Conservation (phyloP, 768 basidiomycete species). For the Punctularia strigosozonata region DNA sequence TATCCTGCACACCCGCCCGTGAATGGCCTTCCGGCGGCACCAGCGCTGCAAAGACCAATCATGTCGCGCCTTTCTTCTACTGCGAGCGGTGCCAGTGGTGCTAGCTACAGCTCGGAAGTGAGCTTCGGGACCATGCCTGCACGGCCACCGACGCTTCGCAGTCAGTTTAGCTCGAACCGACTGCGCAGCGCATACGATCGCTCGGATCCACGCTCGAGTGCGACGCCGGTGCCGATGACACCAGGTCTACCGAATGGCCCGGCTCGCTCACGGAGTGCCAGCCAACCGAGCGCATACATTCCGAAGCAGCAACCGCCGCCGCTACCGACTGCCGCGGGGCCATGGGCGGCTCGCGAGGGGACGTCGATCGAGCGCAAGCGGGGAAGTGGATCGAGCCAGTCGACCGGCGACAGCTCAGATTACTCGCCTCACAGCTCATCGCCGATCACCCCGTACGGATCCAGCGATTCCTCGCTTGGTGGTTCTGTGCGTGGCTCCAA, state of each 20-base stretch:
- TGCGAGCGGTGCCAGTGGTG: conserved; percentile 28
- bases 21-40: conserved; percentile 21
- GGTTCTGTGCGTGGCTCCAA: conserved; percentile 38
- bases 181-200: conserved; percentile 43
- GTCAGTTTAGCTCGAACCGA: conserved; percentile 60
- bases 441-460: conserved; percentile 87
- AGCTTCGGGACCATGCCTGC: conserved; percentile 32
- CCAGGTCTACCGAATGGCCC: conserved; percentile 12
- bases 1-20: conserved; percentile 9
- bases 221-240: conserved; percentile 9
- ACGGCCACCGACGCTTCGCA: conserved; percentile 34
- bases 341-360: conserved; percentile 38
- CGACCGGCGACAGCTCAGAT: conserved; percentile 71
- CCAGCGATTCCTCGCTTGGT: conserved; percentile 69
- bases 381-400: conserved; percentile 78
- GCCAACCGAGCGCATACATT: conserved; percentile 63
- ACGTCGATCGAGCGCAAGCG: conserved; percentile 43
- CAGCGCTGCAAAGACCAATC: conserved; percentile 24
- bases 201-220: conserved; percentile 12
- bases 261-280: conserved; percentile 63
- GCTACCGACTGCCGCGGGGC: conserved; percentile 30
- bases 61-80: conserved; percentile 37
- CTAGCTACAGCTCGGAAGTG: conserved; percentile 34
- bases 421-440: conserved; percentile 78
- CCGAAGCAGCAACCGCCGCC: conserved; percentile 44